phyloP scores from a whole-genome alignment of 140 eudicot species.

The Stevia rebaudiana region DNA sequence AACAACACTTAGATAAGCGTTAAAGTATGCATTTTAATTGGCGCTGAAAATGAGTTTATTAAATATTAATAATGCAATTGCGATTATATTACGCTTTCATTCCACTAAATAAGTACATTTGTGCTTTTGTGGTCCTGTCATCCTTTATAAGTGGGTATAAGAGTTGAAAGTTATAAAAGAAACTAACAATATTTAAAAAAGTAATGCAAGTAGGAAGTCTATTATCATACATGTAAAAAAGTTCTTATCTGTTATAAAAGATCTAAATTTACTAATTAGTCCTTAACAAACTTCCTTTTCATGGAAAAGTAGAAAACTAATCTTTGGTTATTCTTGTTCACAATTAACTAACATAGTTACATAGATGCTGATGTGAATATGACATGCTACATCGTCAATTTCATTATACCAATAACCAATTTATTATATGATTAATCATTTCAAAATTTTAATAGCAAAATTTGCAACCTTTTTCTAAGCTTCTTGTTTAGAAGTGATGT shows the following conservation, averaged over 20 bases:
- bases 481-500: background rate
- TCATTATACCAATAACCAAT: background rate
- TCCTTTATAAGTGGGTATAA: conserved; percentile 13
- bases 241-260: background rate
- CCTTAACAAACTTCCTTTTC: background rate
- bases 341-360: background rate
- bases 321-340: background rate
- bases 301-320: too few relatives aligned
- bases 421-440: background rate
- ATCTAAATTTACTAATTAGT: background rate
- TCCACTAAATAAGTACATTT: background rate
- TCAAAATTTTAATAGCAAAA: background rate
- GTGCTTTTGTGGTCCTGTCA: conserved; percentile 19
- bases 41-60: too few relatives aligned
- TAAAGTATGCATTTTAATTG: too few relatives aligned
- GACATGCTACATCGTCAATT: conserved; percentile 2
- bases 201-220: background rate
- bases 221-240: background rate
- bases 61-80: background rate
- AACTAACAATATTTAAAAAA: background rate
- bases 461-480: background rate
- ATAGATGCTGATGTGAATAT: conserved; percentile 10
- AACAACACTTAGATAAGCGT: background rate
- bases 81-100: background rate
- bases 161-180: background rate